Conservation (phyloP, 2,329 filamentous ascomycete species). For the Fusarium temperatum region DNA sequence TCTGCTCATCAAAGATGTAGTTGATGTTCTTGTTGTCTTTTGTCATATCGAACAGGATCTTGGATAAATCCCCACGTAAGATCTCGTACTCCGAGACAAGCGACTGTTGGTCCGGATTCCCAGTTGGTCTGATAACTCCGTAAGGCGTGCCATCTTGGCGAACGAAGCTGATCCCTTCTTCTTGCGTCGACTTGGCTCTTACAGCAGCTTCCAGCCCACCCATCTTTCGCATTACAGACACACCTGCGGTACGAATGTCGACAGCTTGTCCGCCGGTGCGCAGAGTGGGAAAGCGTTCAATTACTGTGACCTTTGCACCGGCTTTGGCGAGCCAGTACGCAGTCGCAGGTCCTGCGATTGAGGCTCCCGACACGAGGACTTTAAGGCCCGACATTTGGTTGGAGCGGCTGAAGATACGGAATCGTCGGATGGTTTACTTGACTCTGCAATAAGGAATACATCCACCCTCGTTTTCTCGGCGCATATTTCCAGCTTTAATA, state of each 20-base stretch:
- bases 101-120: constrained; percentile 13
- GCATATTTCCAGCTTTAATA: neutral
- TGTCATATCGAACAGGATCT: constrained; percentile 6
- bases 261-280: constrained; percentile 50
- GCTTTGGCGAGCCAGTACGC: constrained; percentile 45
- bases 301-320: constrained; percentile 48
- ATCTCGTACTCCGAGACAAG: constrained; percentile 20
- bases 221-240: constrained; percentile 51
- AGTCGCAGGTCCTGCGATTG: constrained; percentile 45
- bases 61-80: constrained; percentile 9
- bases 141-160: neutral
- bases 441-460: neutral
- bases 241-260: constrained; percentile 50
- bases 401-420: neutral
- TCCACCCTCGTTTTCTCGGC: neutral
- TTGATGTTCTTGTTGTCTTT: constrained; percentile 4
- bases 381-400: constrained; percentile 27
- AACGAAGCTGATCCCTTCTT: constrained; percentile 18
- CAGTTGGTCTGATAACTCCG: constrained; percentile 5
- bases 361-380: constrained; percentile 46
- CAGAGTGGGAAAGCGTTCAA: constrained; percentile 50
- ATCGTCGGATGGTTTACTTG: neutral
- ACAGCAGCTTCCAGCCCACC: constrained; percentile 44
- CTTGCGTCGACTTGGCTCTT: constrained; percentile 1
- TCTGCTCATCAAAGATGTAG: constrained; percentile 17